These are phyloP conservation scores for Hypoxylon rubiginosum DNA, from an alignment of 2,329 filamentous ascomycete genomes.

Conservation along the genomic window DNA sequence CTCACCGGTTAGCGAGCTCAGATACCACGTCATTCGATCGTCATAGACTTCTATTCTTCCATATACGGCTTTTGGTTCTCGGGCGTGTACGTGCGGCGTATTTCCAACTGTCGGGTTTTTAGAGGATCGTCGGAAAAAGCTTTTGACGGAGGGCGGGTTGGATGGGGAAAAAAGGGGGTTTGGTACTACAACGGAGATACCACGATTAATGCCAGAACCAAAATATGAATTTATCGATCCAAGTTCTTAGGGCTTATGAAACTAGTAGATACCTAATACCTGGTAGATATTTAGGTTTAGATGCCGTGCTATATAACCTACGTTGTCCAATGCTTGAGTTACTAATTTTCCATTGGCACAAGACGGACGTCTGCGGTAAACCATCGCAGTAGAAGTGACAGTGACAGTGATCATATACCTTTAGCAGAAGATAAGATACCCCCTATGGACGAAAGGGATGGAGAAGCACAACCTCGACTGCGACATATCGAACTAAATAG, in stretches of 20 bases:
- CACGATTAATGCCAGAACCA: neutral
- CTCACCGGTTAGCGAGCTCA: neutral
- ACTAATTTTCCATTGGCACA: too few relatives aligned
- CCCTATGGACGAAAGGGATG: neutral
- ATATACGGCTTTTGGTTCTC: neutral
- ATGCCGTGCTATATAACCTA: neutral
- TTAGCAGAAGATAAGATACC: neutral
- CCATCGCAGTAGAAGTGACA: neutral
- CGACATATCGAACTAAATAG: too few relatives aligned
- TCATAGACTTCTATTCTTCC: conserved; percentile 14
- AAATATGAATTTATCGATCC: neutral
- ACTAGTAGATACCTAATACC: neutral
- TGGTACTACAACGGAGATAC: neutral
- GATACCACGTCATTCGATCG: neutral
- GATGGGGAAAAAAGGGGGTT: neutral
- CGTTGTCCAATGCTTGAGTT: neutral
- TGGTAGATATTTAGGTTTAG: neutral
- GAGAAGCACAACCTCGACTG: neutral
- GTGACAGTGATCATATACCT: neutral
- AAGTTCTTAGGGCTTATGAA: neutral
- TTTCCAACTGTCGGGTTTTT: neutral
- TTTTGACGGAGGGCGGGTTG: neutral
- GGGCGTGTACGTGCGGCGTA: neutral
- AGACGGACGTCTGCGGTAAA: too few relatives aligned
- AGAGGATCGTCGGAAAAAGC: neutral